phyloP scores from a whole-genome alignment of 2,329 filamentous ascomycete genomes.

The Cladobotryum mycophilum region DNA sequence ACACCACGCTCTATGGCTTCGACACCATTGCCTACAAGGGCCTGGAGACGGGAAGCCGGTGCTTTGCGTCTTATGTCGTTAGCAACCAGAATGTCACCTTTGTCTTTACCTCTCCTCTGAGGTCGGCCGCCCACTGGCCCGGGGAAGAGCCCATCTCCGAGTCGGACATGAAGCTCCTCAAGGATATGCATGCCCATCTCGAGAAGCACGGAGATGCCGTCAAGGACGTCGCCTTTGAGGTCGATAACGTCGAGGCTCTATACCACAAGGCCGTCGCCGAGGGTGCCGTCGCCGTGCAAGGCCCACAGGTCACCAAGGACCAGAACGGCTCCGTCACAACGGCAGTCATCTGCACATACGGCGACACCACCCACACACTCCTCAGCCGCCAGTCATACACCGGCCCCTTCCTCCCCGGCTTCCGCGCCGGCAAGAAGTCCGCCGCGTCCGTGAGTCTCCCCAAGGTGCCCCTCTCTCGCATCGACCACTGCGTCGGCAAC shows the following conservation, averaged over 20 bases:
- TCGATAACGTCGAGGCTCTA: slow-evolving; percentile 79
- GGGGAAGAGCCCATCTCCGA: slow-evolving; percentile 54
- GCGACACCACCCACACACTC: slow-evolving; percentile 90
- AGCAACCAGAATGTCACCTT: slow-evolving; percentile 71
- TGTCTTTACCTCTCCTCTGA: slow-evolving; percentile 75
- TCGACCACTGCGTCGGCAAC: slow-evolving; percentile 97
- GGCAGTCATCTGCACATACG: slow-evolving; percentile 85
- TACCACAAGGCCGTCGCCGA: slow-evolving; percentile 65
- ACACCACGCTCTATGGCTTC: slow-evolving; percentile 83
- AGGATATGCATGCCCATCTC: slow-evolving; percentile 74
- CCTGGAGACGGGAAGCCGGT: slow-evolving; percentile 79
- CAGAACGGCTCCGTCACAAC: slow-evolving; percentile 61
- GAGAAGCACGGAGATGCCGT: slow-evolving; percentile 88
- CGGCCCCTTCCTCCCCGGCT: slow-evolving; percentile 80
- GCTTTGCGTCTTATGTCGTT: slow-evolving; percentile 77
- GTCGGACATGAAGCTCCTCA: slow-evolving; percentile 59
- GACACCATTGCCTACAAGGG: slow-evolving; percentile 74
- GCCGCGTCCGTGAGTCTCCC: slow-evolving; percentile 47
- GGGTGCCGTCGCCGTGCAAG: slow-evolving; percentile 56
- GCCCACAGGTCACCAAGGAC: slow-evolving; percentile 50
- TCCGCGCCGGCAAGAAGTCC: slow-evolving; percentile 47
- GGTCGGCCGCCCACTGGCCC: slow-evolving; percentile 50
- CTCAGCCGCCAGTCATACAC: slow-evolving; percentile 65
- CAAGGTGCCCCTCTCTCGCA: slow-evolving; percentile 59
- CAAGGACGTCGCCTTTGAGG: slow-evolving; percentile 92